Percentiles rank a stretch among this genome's conserved stretches.
These are phyloP conservation scores for Aspergillus oerlinghausenensis DNA, from an alignment of 2,329 filamentous ascomycete genomes.

Conservation along the genomic window DNA sequence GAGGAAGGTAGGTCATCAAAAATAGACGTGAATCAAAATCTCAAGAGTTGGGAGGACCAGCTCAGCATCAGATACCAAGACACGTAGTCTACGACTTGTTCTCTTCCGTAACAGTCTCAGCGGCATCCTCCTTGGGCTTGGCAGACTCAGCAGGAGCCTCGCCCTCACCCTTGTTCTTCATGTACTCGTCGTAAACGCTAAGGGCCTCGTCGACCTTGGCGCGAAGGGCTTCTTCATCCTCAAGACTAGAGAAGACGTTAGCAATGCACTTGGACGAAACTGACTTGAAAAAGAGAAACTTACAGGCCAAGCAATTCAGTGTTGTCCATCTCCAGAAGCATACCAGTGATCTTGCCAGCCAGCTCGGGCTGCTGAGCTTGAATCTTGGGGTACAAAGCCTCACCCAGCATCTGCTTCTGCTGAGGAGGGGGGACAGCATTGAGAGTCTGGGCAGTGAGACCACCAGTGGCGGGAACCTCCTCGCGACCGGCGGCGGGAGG, in stretches of 20 bases:
- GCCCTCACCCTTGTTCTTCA: slow-evolving; percentile 70
- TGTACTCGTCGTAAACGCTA: slow-evolving; percentile 95
- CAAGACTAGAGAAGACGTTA: slow-evolving; percentile 57
- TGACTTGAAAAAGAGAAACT: slow-evolving; percentile 44
- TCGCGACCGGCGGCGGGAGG: slow-evolving; percentile 35
- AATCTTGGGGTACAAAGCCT: slow-evolving; percentile 98
- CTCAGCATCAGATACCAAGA: slow-evolving; percentile 17
- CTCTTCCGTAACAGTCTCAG: slow-evolving; percentile 41
- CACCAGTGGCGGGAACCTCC: slow-evolving; percentile 29
- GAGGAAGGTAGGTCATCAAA: slow-evolving; percentile 31
- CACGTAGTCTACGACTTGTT: slow-evolving; percentile 35
- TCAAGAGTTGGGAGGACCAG: slow-evolving; percentile 22
- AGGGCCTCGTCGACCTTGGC: slow-evolving; percentile 97
- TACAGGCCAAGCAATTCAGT: slow-evolving; percentile 89
- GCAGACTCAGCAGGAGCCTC: slow-evolving; percentile 38
- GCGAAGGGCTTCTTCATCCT: slow-evolving; percentile 82
- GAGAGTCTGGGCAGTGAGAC: slow-evolving; percentile 50
- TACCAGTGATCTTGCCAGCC: slow-evolving; percentile 98
- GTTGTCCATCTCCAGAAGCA: slow-evolving; percentile 99
- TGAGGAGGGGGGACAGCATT: slow-evolving; percentile 58
- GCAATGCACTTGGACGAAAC: neutral
- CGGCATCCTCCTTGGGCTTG: slow-evolving; percentile 42
- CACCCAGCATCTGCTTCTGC: slow-evolving; percentile 98
- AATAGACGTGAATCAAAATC: slow-evolving; percentile 30
- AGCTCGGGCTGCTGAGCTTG: slow-evolving; percentile 88